Conservation (phyloP, 2,329 filamentous ascomycete genomes). For the Epicoccum nigrum region DNA sequence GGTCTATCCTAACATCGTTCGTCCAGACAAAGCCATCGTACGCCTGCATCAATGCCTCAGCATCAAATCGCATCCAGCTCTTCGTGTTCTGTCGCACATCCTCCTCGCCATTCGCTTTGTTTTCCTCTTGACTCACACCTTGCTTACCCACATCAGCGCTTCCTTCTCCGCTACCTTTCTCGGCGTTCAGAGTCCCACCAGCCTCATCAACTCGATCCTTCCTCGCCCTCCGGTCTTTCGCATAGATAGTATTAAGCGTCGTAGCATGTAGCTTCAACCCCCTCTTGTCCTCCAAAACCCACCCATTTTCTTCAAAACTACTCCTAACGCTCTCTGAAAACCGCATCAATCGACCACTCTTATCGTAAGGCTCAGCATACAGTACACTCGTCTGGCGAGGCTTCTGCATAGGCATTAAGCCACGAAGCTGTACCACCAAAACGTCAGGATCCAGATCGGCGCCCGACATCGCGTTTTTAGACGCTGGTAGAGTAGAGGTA, state of each 20-base stretch:
- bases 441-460: constrained; percentile 13
- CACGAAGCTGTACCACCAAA: constrained; percentile 53
- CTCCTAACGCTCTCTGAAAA: constrained; percentile 65
- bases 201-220: constrained; percentile 2
- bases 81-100: too few species aligned
- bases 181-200: background rate
- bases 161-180: background rate
- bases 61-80: constrained; percentile 51
- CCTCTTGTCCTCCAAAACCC: constrained; percentile 65
- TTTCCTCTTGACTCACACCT: constrained; percentile 3
- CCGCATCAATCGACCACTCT: constrained; percentile 55
- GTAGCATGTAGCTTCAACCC: constrained; percentile 81
- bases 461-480: background rate
- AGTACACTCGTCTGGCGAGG: constrained; percentile 60
- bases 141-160: background rate
- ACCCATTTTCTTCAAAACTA: constrained; percentile 61
- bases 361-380: constrained; percentile 63
- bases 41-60: constrained; percentile 52
- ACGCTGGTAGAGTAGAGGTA: background rate
- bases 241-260: constrained; percentile 83
- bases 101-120: constrained; percentile 17
- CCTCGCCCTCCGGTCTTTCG: constrained; percentile 51
- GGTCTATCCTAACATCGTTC: constrained; percentile 68
- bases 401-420: constrained; percentile 66
- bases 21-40: constrained; percentile 76